Base-by-base conservation (phyloP, 352 stramenopile genomes). In the Blastocystis sp. region DNA sequence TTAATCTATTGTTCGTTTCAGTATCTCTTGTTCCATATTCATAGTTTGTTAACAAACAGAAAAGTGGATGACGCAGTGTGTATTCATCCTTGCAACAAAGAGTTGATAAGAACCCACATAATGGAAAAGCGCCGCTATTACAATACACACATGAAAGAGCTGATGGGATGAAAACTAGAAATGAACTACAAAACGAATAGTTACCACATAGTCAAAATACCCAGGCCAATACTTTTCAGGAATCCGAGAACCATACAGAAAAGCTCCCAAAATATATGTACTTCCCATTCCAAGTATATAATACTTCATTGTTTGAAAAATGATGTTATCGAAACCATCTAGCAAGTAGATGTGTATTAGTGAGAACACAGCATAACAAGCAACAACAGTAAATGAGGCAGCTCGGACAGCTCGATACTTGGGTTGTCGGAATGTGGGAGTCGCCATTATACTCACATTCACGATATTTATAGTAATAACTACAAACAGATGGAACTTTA, bases 91-190 rank as follows among this genome's bases (percentile, higher is more conserved):
- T 4, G 66, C 66, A 45, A 85, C 63, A 53, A 66, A 85, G n/a
- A 69, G 24, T 43, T 85, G 73, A 65, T 68, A 62, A 11, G 78
- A 76, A 30, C 78, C 78, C 26, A 89, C 63, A 43, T 89, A 89
- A 55, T 89, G 78, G 34, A 89, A 89, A 55, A 89, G 66, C 11
- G 78, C 78, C 3, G 78, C 78, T 37, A 89, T 79, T 11, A 89
- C 78, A 43, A 89, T 89, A 59, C 78, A 89, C n/a, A 89, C 66
- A 53, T 89, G 78, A 37, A 89, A 89, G 2, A 89, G 30, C 45
- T 89, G 63, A 45, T 89, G 78, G 3, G 63, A 79, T 41, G 78
- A 53, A 45, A 89, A 76, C 78, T 89, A 78, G 2, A 55, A 3
- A 7, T 79, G 5, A 64, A 2, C 6, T 26, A 11, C 37, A 8